A percentile compares a stretch with the other conserved stretches of the same genome.
These are phyloP conservation scores for Calonectria pauciramosa DNA, from an alignment of 2,329 filamentous ascomycete species.

Conservation along the genomic window DNA sequence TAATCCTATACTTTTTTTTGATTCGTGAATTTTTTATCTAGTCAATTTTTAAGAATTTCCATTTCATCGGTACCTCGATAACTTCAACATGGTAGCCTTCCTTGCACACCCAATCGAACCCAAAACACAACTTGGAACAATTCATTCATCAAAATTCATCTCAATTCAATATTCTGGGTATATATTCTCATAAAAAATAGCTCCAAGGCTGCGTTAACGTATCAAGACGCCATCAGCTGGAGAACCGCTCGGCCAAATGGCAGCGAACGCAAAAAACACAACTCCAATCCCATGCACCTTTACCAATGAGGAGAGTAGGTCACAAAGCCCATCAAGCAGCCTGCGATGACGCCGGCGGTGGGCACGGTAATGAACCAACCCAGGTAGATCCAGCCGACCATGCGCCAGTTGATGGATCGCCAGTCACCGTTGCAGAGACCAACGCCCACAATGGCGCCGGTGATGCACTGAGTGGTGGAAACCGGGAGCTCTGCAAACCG, in stretches of 20 bases:
- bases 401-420: constrained; percentile 73
- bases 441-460: constrained; percentile 73
- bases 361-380: constrained; percentile 75
- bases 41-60: not conserved
- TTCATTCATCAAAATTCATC: not conserved
- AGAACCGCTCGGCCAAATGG: not conserved
- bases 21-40: too few relatives aligned
- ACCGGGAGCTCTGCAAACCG: constrained; percentile 65
- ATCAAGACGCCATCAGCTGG: not conserved
- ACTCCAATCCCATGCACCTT: not conserved
- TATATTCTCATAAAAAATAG: not conserved
- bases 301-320: constrained; percentile 70
- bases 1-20: too few relatives aligned
- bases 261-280: not conserved
- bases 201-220: not conserved
- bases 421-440: constrained; percentile 71
- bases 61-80: not conserved
- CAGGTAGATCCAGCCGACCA: constrained; percentile 71
- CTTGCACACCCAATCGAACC: not conserved
- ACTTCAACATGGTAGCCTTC: not conserved
- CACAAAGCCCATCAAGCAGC: constrained; percentile 72
- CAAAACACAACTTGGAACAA: not conserved
- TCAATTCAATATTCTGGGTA: not conserved
- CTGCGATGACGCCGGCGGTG: constrained; percentile 68
- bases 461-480: constrained; percentile 76